phyloP scores from a whole-genome alignment of 2,329 filamentous ascomycete species.

The Fusarium verrucosum region DNA sequence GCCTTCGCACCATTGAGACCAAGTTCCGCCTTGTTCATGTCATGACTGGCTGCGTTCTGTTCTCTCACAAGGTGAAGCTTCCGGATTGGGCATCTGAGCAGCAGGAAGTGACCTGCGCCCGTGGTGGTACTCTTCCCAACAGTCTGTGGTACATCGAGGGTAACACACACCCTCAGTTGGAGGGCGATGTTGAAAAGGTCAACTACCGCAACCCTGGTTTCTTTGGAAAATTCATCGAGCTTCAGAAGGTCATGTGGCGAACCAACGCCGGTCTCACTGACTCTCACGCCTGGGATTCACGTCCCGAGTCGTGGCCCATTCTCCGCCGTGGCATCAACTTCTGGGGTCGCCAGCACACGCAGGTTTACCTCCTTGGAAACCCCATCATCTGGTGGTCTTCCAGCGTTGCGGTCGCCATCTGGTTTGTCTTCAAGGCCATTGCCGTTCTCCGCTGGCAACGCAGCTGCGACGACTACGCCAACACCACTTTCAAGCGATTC shows the following conservation, averaged over 20 bases:
- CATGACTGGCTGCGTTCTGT: conserved; percentile 96
- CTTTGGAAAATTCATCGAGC: conserved; percentile 96
- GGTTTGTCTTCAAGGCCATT: conserved; percentile 85
- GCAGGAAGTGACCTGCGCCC: conserved; percentile 98
- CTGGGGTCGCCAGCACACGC: conserved; percentile 93
- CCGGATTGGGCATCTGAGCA: conserved; percentile 98
- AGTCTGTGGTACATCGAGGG: conserved; percentile 96
- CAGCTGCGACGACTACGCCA: conserved; percentile 85
- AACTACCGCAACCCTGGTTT: conserved; percentile 96
- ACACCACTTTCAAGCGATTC: conserved; percentile 89
- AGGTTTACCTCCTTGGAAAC: conserved; percentile 97
- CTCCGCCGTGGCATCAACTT: conserved; percentile 97
- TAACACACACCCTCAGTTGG: conserved; percentile 84
- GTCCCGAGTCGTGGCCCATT: conserved; percentile 91
- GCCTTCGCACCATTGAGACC: conserved; percentile 91
- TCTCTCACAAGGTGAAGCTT: conserved; percentile 99
- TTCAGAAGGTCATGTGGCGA: conserved; percentile 98
- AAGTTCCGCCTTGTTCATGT: conserved; percentile 96
- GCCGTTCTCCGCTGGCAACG: conserved; percentile 94
- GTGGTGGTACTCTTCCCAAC: conserved; percentile 90
- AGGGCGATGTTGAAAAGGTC: conserved; percentile 83
- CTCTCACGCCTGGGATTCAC: conserved; percentile 97
- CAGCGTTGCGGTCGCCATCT: conserved; percentile 78
- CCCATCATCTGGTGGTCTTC: conserved; percentile 94
- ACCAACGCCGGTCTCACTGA: conserved; percentile 97